Evolutionary conservation across 495 filamentous ascomycete species (phyloP).

Genomic region (Oidiodendron maius): DNA sequence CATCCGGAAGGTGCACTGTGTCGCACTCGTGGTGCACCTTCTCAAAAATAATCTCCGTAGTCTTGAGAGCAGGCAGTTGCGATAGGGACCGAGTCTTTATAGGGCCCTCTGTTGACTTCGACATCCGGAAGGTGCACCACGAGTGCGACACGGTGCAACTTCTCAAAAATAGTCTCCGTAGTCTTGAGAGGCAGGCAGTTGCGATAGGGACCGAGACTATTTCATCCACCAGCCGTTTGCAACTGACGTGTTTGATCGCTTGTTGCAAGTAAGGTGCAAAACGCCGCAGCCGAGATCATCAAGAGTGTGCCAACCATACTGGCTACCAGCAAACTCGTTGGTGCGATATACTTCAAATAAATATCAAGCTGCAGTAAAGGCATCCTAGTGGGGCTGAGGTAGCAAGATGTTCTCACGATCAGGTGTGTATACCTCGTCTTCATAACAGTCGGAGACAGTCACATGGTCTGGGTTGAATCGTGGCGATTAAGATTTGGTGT

Average conservation of each 20-base stretch:
- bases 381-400: too few relatives aligned
- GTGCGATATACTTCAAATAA: slow-evolving; percentile 2
- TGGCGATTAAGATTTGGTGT: too few relatives aligned
- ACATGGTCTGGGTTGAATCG: too few relatives aligned
- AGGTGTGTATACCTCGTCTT: too few relatives aligned
- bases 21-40: neutral
- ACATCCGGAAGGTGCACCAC: neutral
- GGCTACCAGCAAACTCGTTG: slow-evolving; percentile 2
- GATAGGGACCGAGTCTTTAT: slow-evolving; percentile 2
- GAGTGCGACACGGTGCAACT: neutral
- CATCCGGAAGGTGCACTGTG: neutral
- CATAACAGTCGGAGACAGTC: too few relatives aligned
- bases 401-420: slow-evolving; percentile 1
- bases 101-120: slow-evolving; percentile 2
- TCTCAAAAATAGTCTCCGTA: slow-evolving; percentile 1
- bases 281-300: slow-evolving; percentile 3
- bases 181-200: slow-evolving; percentile 2
- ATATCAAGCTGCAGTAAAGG: neutral
- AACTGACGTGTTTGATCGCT: neutral
- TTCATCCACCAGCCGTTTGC: slow-evolving; percentile 1
- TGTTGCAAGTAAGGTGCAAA: slow-evolving; percentile 1
- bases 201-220: slow-evolving; percentile 1
- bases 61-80: slow-evolving; percentile 2
- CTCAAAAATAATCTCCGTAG: slow-evolving; percentile 1
- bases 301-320: slow-evolving; percentile 2